Evolutionary conservation across 768 basidiomycete genomes (phyloP).

Genomic region (Rubroboletus pulcherrimus): DNA sequence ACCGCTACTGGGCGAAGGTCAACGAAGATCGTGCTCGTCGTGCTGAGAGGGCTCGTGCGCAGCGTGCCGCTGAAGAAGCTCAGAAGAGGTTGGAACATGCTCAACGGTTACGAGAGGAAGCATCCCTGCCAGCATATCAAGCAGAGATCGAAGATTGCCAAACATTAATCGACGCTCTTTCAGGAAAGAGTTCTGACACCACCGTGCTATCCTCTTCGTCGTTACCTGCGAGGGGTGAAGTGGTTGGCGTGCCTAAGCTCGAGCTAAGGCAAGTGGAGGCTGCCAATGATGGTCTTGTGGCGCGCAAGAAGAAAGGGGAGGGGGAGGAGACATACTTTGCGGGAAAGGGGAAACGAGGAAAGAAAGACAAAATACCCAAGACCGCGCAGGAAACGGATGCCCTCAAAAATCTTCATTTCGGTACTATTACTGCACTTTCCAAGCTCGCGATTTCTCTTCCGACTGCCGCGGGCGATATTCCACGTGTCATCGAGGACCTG

Average conservation of each 20-base stretch:
- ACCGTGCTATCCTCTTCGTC: conserved; percentile 43
- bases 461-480: conserved; percentile 66
- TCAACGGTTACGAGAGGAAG: conserved; percentile 84
- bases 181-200: conserved; percentile 54
- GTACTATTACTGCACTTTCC: conserved; percentile 85
- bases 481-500: conserved; percentile 83
- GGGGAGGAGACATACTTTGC: conserved; percentile 81
- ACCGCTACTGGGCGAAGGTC: conserved; percentile 77
- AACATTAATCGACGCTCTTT: conserved; percentile 83
- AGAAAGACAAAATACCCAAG: conserved; percentile 48
- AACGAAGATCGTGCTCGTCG: conserved; percentile 85
- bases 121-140: conserved; percentile 84
- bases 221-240: conserved; percentile 37
- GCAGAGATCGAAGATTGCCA: conserved; percentile 95
- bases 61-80: conserved; percentile 73
- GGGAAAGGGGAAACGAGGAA: conserved; percentile 64
- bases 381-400: conserved; percentile 34
- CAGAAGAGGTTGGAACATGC: conserved; percentile 77
- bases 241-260: conserved; percentile 71
- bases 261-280: conserved; percentile 83
- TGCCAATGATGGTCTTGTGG: conserved; percentile 59
- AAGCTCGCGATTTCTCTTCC: conserved; percentile 90
- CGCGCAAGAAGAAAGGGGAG: conserved; percentile 89
- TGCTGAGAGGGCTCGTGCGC: conserved; percentile 70
- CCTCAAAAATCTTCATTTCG: conserved; percentile 66